Base-by-base conservation (phyloP, 345 rosid species). In the Draba incana region DNA sequence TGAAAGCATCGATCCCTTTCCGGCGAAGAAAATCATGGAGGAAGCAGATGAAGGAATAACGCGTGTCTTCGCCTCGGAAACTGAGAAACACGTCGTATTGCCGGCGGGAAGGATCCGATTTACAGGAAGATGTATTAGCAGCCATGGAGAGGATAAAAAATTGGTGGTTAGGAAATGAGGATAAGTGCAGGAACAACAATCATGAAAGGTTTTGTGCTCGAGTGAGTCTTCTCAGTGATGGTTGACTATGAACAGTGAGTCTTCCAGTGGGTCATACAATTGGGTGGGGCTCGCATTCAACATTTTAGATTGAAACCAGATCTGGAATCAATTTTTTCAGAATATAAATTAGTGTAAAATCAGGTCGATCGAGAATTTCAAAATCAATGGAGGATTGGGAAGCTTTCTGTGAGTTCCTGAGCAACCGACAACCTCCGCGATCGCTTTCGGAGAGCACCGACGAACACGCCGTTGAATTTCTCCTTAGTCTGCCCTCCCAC, bases 1-100 rank as follows among this genome's bases (percentile, higher is more conserved):
- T 59, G 76, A 76, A 71, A n/a, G 72, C 60, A 25, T 58, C 49
- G 72, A 76, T 66, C 8, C 66, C 66, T 51, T 76, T 65, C 45
- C 72, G 68, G 10, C 72, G 48, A 3, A 76, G 63, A 53, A 56
- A 62, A 3, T 55, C 68, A 9, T 6, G 55, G 64, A 71, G 76
- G 6, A 71, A 73, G 64, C 69, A 50, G 0, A 68, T 70, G 48
- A 76, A 70, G 51, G 55, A 46, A 8, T 76, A 56, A 7, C 80
- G 69, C 4, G 58, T 71, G 76, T 76, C 80, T 47, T 3, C 52
- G 0, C 80, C 75, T 71, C 80, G 65, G 72, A 76, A 76, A 28
- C 80, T 76, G 37, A 76, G 56, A 48, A 76, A 76, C 4, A 76
- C 76, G 56, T 71, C 76, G 59, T 64, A 74, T 3, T 48, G 45